These are phyloP conservation scores for Malus hybrid DNA, from an alignment of 331 rosid genomes.

Conservation along the genomic window DNA sequence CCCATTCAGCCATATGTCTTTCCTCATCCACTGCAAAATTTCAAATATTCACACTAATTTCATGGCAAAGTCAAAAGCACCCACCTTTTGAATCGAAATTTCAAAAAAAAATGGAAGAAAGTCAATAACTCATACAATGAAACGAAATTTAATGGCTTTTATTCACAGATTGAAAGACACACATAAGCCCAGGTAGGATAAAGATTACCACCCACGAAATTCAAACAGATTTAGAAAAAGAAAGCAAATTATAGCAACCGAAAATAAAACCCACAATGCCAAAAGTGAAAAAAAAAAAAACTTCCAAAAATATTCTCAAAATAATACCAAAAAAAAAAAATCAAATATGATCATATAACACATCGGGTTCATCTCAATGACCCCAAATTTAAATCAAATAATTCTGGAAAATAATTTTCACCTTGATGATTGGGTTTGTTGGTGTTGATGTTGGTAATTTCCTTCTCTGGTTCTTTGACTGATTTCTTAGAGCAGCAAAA, in stretches of 20 bases:
- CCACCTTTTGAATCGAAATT: neutral
- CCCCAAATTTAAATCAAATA: neutral
- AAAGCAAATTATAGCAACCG: neutral
- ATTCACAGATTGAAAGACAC: neutral
- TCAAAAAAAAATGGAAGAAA: neutral
- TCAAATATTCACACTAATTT: neutral
- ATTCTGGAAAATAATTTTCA: neutral
- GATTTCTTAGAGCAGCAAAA: constrained; percentile 49
- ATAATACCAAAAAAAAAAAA: neutral
- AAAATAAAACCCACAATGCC: constrained; percentile 10
- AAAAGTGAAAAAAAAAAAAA: neutral
- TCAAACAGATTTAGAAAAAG: neutral
- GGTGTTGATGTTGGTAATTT: neutral
- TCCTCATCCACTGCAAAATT: neutral
- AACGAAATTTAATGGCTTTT: neutral
- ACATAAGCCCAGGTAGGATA: neutral
- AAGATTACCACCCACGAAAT: constrained; percentile 5
- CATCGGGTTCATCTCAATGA: neutral
- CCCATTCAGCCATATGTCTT: neutral
- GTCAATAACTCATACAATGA: neutral
- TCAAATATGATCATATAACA: neutral
- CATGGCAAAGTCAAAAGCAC: neutral
- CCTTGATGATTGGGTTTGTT: constrained; percentile 29
- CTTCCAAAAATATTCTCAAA: too few species aligned
- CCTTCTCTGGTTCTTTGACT: constrained; percentile 21